phyloP scores from a whole-genome alignment of 495 filamentous ascomycete species.

The Letharia columbiana region DNA sequence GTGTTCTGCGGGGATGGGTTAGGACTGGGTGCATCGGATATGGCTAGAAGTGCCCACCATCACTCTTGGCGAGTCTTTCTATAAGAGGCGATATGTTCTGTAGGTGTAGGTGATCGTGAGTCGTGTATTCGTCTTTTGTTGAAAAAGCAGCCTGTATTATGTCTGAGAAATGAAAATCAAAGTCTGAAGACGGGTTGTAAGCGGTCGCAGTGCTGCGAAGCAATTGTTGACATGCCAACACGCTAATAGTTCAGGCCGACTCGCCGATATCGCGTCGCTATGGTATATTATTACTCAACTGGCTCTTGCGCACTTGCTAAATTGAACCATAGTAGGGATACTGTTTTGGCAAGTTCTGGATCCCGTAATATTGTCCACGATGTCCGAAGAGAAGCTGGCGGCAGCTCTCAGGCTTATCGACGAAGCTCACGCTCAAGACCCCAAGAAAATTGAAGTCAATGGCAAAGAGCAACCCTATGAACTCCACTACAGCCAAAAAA shows the following conservation, averaged over 20 bases:
- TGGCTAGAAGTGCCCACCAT: neutral
- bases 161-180: neutral
- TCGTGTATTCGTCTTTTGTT: neutral
- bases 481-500: constrained; percentile 69
- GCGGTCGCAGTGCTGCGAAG: neutral
- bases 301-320: neutral
- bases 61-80: neutral
- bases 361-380: neutral
- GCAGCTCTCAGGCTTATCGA: constrained; percentile 58
- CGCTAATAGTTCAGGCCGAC: neutral
- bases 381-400: constrained; percentile 23
- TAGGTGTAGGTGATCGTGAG: neutral
- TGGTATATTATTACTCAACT: neutral
- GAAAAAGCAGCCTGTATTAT: neutral
- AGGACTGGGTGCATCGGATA: neutral
- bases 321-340: too few relatives aligned
- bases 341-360: neutral
- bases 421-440: constrained; percentile 62
- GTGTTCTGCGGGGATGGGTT: constrained; percentile 21
- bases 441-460: constrained; percentile 36
- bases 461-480: constrained; percentile 54
- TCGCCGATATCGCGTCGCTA: neutral
- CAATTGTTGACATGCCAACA: neutral
- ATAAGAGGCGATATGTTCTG: neutral
- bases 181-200: neutral